Evolutionary conservation across 2,329 filamentous ascomycete species (phyloP), one percentile per base, ranked within the genome.

Genomic region (Tympanopsis confertula): DNA sequence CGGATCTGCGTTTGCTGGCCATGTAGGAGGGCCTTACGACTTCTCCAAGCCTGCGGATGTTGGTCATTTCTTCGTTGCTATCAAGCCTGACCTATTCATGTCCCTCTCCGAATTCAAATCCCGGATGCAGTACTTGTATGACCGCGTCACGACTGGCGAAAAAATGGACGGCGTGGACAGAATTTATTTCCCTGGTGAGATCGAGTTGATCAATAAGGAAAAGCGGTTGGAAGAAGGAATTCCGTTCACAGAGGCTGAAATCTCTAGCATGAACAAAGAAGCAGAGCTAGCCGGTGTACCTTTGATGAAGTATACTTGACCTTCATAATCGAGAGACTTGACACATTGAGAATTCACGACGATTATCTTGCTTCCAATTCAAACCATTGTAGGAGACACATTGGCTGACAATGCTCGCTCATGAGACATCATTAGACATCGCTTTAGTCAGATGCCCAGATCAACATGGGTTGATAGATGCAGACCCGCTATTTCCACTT

Each of bases 1-100:
- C 0, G 85, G 84, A 0, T 80, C 78, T 20, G 83, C 83, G 0
- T 91, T 86, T 56, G 86, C 82, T 0, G 84, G 84, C 0, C 67
- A 82, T 49, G 85, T 91, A 14, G 82, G 78, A 0, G 74, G 74
- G 14, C 86, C 85, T 0, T 91, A 91, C 53, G 82, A 87, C 49
- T 68, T 79, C 3, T 78, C 71, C 0, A 72, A 66, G 41, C 67
- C 75, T 1, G 76, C 79, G 0, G 76, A 86, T 47, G 82, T 86
- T 0, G 82, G 83, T 0, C 83, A 87, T 51, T 86, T 86, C 43
- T 52, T 87, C 1, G 60, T 86, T 1, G 80, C 73, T 14, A 71
- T 87, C 45, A 84, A 82, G 51, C 82, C 82, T 0, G 81, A 87
- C 47, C 58, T 87, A 14, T 87, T 87, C 43, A 74, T 87, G 69